Conservation (phyloP, 495 filamentous ascomycete genomes). For the Amniculicola lignicola region DNA sequence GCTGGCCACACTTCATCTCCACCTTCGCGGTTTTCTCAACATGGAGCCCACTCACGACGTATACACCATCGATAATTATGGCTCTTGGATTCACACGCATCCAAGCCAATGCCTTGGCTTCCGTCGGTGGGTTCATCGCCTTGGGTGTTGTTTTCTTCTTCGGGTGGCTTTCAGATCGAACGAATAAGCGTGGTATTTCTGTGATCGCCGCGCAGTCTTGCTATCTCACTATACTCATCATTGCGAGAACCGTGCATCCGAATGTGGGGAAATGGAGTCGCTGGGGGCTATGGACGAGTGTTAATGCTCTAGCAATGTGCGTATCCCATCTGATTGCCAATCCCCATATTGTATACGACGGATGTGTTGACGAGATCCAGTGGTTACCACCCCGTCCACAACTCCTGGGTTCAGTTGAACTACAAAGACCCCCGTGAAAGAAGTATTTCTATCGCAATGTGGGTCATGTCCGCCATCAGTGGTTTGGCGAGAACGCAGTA, state of each 20-base stretch:
- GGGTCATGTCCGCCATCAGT: constrained; percentile 2
- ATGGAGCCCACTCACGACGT: constrained; percentile 5
- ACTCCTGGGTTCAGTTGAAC: constrained; percentile 2
- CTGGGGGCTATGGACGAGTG: neutral
- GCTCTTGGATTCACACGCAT: constrained; percentile 3
- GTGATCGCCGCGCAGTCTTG: neutral
- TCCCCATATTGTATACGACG: no score
- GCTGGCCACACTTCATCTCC: constrained; percentile 3
- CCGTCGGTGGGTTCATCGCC: neutral
- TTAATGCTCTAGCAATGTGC: constrained; percentile 6
- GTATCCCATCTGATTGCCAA: no score
- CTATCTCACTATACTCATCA: constrained; percentile 2
- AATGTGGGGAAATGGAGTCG: constrained; percentile 2
- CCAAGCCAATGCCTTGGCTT: constrained; percentile 2
- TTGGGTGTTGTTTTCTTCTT: constrained; percentile 1
- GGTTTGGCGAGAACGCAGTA: constrained; percentile 4
- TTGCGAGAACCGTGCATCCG: neutral
- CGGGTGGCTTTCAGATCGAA: neutral
- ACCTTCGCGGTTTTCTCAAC: constrained; percentile 5
- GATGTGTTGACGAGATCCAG: no score
- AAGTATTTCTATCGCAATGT: constrained; percentile 1
- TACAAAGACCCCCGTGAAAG: neutral
- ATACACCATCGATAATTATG: constrained; percentile 4
- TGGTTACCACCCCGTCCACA: constrained; percentile 6
- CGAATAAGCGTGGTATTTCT: neutral